Evolutionary conservation across 1,284 basidiomycete genomes (phyloP), one percentile per base, ranked within the genome.

Genomic region (Athelia psychrophila): DNA sequence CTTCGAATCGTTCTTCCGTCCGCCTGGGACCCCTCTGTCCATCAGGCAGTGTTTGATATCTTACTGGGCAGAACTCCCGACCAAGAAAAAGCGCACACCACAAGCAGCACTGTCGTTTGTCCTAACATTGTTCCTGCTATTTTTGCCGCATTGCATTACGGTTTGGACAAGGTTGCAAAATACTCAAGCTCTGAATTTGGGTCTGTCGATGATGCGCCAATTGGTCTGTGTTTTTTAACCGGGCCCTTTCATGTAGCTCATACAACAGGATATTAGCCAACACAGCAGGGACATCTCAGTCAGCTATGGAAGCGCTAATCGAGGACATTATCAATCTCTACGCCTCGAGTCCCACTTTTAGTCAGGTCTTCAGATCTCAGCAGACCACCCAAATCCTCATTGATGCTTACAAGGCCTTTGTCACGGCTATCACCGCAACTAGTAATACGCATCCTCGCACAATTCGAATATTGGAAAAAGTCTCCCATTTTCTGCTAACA

Each of bases 41-140:
- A 88, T 50, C 71, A 74, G 19, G 80, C 80, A 25, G 80, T 81
- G 4, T 83, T 90, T 57, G 81, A 86, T 56, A 63, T 91, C 2
- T 67, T 91, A 9, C 64, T 87, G n/a, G 81, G 84, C 13, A 68
- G 74, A 8, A 50, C 52, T 20, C 54, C 54, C 49, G 53, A 48
- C 55, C 5, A 24, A 40, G 33, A 54, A 47, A 51, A 52, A 36
- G 57, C 38, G n/a, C 38, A 58, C 13, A 54, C 55, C 20, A 59
- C 60, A 13, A 68, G 56, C 18, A 67, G 64, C 24, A 64, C 68
- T 2, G 77, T 86, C 2, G 69, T 72, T 6, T 89, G 86, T 60
- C 76, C 84, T 0, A 75, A 84, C 40, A 84, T 91, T 50, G 68
- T 89, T n/a, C 81, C 85, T 1, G 73, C 83, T 1, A 84, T 92